Conservation (phyloP, 768 basidiomycete genomes). For the Russula dissimulans region DNA sequence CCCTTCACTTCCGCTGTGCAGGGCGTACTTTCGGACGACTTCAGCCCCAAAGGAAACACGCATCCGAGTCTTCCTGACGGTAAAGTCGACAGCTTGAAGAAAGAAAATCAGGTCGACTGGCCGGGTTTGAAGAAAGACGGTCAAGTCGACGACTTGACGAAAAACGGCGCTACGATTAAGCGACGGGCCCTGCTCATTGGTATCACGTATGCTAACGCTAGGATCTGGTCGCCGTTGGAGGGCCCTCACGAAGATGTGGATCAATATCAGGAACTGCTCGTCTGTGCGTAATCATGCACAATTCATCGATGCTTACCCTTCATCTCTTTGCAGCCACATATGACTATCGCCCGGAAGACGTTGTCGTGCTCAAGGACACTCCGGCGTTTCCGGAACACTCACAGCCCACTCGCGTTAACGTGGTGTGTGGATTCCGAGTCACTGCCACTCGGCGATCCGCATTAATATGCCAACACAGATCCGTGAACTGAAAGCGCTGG, state of each 20-base stretch:
- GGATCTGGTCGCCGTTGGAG: background rate
- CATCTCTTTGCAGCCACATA: conserved; percentile 5
- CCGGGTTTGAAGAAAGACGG: background rate
- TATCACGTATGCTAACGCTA: conserved; percentile 8
- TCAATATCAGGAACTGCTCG: conserved; percentile 6
- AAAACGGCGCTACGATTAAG: background rate
- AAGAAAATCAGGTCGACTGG: no score
- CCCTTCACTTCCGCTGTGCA: no score
- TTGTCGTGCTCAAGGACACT: conserved; percentile 16
- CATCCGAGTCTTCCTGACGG: no score
- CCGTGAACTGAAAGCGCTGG: conserved; percentile 14
- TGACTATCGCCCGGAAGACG: conserved; percentile 13
- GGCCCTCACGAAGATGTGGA: conserved; percentile 17
- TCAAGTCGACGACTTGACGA: background rate
- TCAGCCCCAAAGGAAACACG: no score
- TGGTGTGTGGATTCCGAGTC: conserved; percentile 1
- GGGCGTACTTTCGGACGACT: no score
- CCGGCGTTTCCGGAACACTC: background rate
- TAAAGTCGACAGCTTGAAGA: no score
- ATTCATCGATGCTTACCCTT: background rate
- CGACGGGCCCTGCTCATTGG: conserved; percentile 20
- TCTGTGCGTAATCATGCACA: background rate
- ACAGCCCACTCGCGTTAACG: conserved; percentile 15
- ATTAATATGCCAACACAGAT: conserved; percentile 7
- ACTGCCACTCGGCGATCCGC: background rate